Evolutionary conservation across 768 basidiomycete species (phyloP).

Genomic region (Leccinum subgranulosum): DNA sequence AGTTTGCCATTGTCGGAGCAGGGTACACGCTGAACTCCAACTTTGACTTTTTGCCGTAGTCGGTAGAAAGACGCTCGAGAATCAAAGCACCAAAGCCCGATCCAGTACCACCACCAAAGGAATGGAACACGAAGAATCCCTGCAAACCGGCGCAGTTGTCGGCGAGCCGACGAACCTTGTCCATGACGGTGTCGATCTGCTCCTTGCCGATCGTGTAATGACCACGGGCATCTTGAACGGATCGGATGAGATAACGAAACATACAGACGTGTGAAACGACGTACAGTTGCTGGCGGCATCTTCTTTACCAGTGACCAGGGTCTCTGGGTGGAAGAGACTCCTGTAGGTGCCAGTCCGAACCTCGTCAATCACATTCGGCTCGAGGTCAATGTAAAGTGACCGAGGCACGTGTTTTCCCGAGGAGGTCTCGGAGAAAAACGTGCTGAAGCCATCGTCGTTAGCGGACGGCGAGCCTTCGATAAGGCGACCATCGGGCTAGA

Average conservation of each 20-base stretch:
- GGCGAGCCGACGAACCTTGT: slow-evolving; percentile 89
- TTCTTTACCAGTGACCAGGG: slow-evolving; percentile 97
- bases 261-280: slow-evolving; percentile 13
- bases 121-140: slow-evolving; percentile 99
- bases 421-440: slow-evolving; percentile 98
- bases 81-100: slow-evolving; percentile 97
- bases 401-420: slow-evolving; percentile 97
- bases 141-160: slow-evolving; percentile 97
- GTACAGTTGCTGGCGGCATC: slow-evolving; percentile 99
- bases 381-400: slow-evolving; percentile 95
- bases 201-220: slow-evolving; percentile 99
- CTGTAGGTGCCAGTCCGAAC: slow-evolving; percentile 94
- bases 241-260: slow-evolving; percentile 3
- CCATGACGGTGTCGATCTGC: slow-evolving; percentile 93
- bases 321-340: slow-evolving; percentile 98
- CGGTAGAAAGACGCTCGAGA: slow-evolving; percentile 91
- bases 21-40: slow-evolving; percentile 98
- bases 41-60: slow-evolving; percentile 99
- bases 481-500: slow-evolving; percentile 91
- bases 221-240: slow-evolving; percentile 80
- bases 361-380: slow-evolving; percentile 97
- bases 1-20: slow-evolving; percentile 87
- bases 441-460: slow-evolving; percentile 91
- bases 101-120: slow-evolving; percentile 98
- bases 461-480: slow-evolving; percentile 70